A percentile compares a stretch with the other conserved stretches of the same genome.
phyloP scores from a whole-genome alignment of 352 stramenopile species.

The Globisporangium perplexum region DNA sequence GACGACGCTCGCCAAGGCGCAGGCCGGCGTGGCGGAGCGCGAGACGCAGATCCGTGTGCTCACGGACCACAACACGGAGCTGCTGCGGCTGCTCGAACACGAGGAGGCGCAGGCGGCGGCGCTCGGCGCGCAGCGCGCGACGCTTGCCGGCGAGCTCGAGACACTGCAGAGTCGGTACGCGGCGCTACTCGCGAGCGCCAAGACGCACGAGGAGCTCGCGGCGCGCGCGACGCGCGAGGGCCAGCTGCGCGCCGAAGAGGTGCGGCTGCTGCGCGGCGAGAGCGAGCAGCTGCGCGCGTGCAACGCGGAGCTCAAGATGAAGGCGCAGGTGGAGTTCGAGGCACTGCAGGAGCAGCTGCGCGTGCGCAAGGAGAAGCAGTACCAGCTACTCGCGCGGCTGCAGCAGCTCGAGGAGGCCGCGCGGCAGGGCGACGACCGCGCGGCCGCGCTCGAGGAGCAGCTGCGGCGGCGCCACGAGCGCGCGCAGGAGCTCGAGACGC shows the following conservation, averaged over 20 bases:
- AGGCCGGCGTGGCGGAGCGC: constrained; percentile 75
- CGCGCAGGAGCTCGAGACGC: constrained; percentile 92
- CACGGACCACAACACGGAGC: constrained; percentile 94
- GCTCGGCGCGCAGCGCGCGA: constrained; percentile 47
- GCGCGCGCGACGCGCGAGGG: constrained; percentile 85
- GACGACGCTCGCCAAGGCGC: constrained; percentile 72
- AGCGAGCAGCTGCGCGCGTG: constrained; percentile 91
- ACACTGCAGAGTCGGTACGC: constrained; percentile 84
- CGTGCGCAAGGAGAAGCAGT: constrained; percentile 96
- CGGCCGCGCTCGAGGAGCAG: constrained; percentile 88
- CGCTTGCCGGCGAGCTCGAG: constrained; percentile 75
- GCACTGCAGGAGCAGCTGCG: constrained; percentile 94
- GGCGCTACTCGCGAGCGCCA: constrained; percentile 87
- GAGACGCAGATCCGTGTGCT: constrained; percentile 93
- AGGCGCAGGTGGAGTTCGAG: constrained; percentile 94
- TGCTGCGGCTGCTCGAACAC: constrained; percentile 92
- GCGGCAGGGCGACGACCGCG: constrained; percentile 90
- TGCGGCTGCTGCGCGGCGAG: constrained; percentile 84
- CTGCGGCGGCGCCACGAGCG: constrained; percentile 83
- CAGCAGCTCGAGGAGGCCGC: constrained; percentile 93
- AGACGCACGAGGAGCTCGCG: constrained; percentile 92
- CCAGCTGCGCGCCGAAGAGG: constrained; percentile 92
- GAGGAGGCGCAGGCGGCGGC: constrained; percentile 88
- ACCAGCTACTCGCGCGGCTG: constrained; percentile 95
- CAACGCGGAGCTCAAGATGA: constrained; percentile 93